Base-by-base conservation (phyloP, 225 moss, liverwort and hornwort genomes). In the Bryoerythrophyllum caledonicum region DNA sequence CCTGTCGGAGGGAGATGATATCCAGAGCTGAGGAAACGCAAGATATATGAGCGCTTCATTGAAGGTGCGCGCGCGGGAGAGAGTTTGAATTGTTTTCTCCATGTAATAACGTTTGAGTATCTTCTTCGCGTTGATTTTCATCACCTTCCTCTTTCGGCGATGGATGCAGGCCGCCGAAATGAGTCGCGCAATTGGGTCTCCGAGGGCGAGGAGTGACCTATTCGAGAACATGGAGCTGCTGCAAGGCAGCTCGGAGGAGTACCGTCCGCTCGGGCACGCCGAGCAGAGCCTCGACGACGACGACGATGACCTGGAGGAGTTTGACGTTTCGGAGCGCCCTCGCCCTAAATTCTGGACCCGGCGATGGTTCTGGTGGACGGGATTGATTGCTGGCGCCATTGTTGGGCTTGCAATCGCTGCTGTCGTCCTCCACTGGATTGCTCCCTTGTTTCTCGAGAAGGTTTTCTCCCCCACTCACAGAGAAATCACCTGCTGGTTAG, bases 391-490 rank as follows among this genome's bases (percentile, higher is more conserved):
- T 57, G 37, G 75, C 13, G 77, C 41, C 60, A 62, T 90, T 24
- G 19, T 86, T 57, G 35, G 84, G 30, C 64, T 82, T 24, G 85
- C 70, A 55, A 66, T 46, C 51, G 83, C 68, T 21, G 77, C 73
- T 41, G 88, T 75, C 13, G 49, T 84, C 55, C 79, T 78, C 7
- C 68, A 75, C 57, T 93, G 88, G 90, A 80, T 76, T 46, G 75
- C 87, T 57, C 92, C 92, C 28, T 81, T 93, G 2, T 75, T 90
- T 21, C 71, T 93, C 43, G 92, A 93, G 63, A 90, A 90, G 87
- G 89, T 92, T 60, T 66, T 30, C n/a, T n/a, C n/a, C n/a, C n/a
- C n/a, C n/a, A n/a, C 17, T 8, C 20, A 20, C 12, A 24, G 23
- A 16, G 21, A 60, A 46, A 8, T 48, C 5, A 14, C 8, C 17